Percentiles rank a stretch among this genome's conserved stretches.
phyloP scores from a whole-genome alignment of 352 stramenopile species.

The Pythium diclinum region DNA sequence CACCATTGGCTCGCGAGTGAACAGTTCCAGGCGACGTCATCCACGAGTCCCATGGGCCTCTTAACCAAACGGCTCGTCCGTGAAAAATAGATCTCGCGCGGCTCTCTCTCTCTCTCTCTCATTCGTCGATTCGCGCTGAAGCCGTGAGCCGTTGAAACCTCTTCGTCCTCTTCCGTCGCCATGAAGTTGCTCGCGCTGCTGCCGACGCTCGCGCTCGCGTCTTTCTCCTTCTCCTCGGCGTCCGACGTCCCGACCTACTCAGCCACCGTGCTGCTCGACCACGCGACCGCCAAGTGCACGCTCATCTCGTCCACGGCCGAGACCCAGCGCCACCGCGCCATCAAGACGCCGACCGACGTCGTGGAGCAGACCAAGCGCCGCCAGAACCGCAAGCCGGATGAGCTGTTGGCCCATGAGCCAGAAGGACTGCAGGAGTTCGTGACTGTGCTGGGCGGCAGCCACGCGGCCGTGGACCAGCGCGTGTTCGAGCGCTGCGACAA shows the following conservation, averaged over 20 bases:
- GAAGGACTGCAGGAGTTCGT: constrained; percentile 16
- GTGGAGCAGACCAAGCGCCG: constrained; percentile 18
- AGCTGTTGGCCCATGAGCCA: constrained; percentile 10
- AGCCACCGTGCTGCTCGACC: constrained; percentile 9
- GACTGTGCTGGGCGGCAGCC: constrained; percentile 22
- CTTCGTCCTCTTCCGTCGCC: background rate
- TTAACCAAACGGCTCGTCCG: background rate
- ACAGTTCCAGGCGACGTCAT: background rate
- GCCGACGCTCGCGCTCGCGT: background rate
- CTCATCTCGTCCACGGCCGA: constrained; percentile 13
- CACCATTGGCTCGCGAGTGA: background rate
- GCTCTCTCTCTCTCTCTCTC: background rate
- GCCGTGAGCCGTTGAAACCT: background rate
- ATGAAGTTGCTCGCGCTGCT: background rate
- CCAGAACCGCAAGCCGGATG: constrained; percentile 22
- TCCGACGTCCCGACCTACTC: constrained; percentile 2
- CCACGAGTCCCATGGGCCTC: background rate
- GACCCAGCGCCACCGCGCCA: constrained; percentile 23
- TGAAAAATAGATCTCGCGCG: background rate
- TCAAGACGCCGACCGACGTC: constrained; percentile 16
- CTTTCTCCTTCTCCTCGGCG: background rate
- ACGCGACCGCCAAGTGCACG: constrained; percentile 7
- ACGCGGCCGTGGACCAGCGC: constrained; percentile 9
- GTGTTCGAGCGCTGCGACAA: background rate
- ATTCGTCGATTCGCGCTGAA: background rate